Base-by-base conservation (phyloP, 108 stramenopile genomes). In the Cyclotella distinguenda region DNA sequence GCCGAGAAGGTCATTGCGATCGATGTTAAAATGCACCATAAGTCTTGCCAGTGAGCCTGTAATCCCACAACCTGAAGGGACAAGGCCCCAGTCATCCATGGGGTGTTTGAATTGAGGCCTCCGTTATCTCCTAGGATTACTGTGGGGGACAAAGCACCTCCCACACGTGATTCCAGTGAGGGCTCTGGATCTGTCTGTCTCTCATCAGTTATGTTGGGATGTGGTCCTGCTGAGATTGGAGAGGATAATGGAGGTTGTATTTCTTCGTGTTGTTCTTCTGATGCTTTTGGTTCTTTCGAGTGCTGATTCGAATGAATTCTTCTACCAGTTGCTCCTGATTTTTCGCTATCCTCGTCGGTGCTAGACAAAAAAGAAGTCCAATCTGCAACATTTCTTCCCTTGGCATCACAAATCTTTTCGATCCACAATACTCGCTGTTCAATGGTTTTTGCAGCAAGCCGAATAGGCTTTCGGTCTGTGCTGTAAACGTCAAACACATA, bases 401-500 rank as follows among this genome's bases (percentile, higher is more conserved):
- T 62, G 32, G 61, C 61, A 68, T 63, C 32, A 35, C 15, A 46
- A 52, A 74, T 74, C 31, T 25, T 57, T 28, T 60, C 16, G 10
- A 74, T 60, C 65, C 65, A 74, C 32, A 55, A 43, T 8, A 65
- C 35, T 28, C 73, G 73, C 36, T 67, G 46, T 32, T 51, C 26
- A 12, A 7, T 10, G 19, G 66, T 49, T 40, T 38, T 22, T 39
- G 73, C 55, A 25, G 65, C 38, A 59, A 74, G 39, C 3, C 16
- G 25, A 0, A 53, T n/a, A 42, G 35, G 39, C 21, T 51, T 53
- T 3, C 42, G 44, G 13, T 46, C 32, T 10, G 31, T 74, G n/a
- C 40, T 60, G 12, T 61, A 55, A 34, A 74, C 48, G 22, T 74
- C 43, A 67, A 74, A 67, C 4, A 60, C 44, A 38, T 74, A 61